Base-by-base conservation (phyloP, 306 rosid genomes). In the Cotoneaster glaucophyllus region DNA sequence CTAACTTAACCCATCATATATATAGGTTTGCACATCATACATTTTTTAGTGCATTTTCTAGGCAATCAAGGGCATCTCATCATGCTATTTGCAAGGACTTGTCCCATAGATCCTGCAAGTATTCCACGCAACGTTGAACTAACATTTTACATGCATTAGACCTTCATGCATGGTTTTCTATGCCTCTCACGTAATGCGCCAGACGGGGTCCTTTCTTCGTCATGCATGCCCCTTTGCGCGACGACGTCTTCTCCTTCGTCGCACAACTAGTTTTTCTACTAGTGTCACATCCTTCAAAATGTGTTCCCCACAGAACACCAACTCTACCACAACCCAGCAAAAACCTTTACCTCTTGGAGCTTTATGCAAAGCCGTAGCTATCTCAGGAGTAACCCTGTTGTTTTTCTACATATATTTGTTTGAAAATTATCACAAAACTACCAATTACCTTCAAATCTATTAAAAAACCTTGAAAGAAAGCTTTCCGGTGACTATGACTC, bases 391-490 rank as follows among this genome's bases (percentile, higher is more conserved):
- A 8, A 19, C 77, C n/a, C 56, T 83, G 11, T 70, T 84, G 61
- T 28, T 70, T 12, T 10, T 85, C 15, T 85, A 79, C 68, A 77
- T 79, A 15, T 64, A 74, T 62, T 44, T 82, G 31, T 24, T 77
- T 29, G 64, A 79, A 26, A 62, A 21, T 19, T 69, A 54, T 48
- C 54, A 48, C 59, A 67, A 3, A 62, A 79, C 25, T 28, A 77
- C 69, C 81, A 75, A 6, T 54, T 21, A 82, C 70, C 84, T 48
- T 76, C 74, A 6, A 58, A 64, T 68, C 39, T 81, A 34, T 34
- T 85, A 1, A 53, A 78, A 78, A n/a, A 72, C 45, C 79, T 56
- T 82, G 21, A 77, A 79, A 19, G 71, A 68, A 37, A 82, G 80
- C 63, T 75, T 53, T 8, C 43, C 29, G 31, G 66, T 76, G 80